Percentiles rank a stretch among this genome's conserved stretches.
Conservation (phyloP, 2,329 filamentous ascomycete genomes). For the Xylaria sp. region DNA sequence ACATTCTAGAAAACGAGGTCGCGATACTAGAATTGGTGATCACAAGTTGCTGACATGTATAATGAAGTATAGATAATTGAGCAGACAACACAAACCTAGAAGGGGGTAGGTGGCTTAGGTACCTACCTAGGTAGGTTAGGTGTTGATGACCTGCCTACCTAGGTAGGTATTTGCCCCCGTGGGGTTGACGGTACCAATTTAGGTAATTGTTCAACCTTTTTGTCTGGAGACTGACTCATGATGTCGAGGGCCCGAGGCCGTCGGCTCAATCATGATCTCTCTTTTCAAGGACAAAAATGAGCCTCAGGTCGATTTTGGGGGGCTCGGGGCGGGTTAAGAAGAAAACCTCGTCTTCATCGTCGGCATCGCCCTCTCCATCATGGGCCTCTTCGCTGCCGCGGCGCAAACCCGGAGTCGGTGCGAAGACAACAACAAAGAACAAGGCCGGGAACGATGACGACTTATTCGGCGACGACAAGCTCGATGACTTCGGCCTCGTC, state of each 20-base stretch:
- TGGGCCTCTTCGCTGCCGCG: conserved; percentile 44
- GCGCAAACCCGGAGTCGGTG: conserved; percentile 41
- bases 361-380: conserved; percentile 37
- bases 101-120: no score
- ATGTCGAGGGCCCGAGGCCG: conserved; percentile 11
- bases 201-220: conserved; percentile 15
- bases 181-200: no score
- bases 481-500: conserved; percentile 70
- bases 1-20: no score
- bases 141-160: no score
- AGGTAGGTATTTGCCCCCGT: background rate
- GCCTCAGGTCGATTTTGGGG: conserved; percentile 47
- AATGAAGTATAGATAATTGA: no score
- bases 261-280: conserved; percentile 37
- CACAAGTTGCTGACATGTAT: no score
- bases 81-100: no score
- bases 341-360: conserved; percentile 39
- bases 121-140: background rate
- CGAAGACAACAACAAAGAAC: conserved; percentile 17
- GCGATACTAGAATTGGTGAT: no score
- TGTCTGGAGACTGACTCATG: conserved; percentile 19
- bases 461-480: conserved; percentile 53
- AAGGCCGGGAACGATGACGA: conserved; percentile 49
- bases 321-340: conserved; percentile 50
- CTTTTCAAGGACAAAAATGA: conserved; percentile 43